Conservation (phyloP, 2,329 filamentous ascomycete species). For the Exophiala alcalophila region DNA sequence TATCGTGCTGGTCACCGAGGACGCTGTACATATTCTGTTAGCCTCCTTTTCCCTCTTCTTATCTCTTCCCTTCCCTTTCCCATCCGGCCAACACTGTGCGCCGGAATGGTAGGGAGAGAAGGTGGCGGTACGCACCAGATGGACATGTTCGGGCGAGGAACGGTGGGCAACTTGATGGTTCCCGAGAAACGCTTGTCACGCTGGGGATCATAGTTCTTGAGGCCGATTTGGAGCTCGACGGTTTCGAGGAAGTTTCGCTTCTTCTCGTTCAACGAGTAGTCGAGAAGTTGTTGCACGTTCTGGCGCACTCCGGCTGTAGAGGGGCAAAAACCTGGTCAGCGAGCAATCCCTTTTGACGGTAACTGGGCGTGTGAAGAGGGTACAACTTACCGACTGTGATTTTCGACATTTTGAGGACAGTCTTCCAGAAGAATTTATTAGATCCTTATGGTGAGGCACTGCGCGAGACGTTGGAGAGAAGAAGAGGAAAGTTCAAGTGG, state of each 20-base stretch:
- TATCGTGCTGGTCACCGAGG: conserved; percentile 94
- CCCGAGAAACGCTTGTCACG: conserved; percentile 99
- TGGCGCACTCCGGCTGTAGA: conserved; percentile 80
- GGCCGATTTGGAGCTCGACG: conserved; percentile 78
- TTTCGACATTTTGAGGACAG: conserved; percentile 63
- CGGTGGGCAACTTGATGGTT: conserved; percentile 71
- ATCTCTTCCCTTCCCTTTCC: conserved; percentile 10
- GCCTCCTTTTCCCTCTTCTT: conserved; percentile 1
- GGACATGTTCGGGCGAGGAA: conserved; percentile 87
- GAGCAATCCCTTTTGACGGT: conserved; percentile 1
- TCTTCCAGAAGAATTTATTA: conserved; percentile 73
- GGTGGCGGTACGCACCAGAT: conserved; percentile 60
- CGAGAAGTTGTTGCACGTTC: conserved; percentile 89
- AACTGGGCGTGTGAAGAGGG: background rate
- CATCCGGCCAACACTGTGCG: conserved; percentile 10
- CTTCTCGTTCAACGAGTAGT: conserved; percentile 94
- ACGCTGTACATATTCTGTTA: conserved; percentile 52
- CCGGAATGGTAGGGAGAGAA: too few relatives aligned
- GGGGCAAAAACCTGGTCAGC: conserved; percentile 22
- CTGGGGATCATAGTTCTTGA: conserved; percentile 99
- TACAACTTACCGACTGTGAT: conserved; percentile 54
- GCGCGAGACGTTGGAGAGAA: conserved; percentile 35
- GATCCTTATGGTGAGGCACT: conserved; percentile 72
- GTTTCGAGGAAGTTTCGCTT: conserved; percentile 98
- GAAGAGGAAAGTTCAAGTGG: background rate